phyloP scores from a whole-genome alignment of 2,329 filamentous ascomycete species.

The Camptophora hylomeconis region DNA sequence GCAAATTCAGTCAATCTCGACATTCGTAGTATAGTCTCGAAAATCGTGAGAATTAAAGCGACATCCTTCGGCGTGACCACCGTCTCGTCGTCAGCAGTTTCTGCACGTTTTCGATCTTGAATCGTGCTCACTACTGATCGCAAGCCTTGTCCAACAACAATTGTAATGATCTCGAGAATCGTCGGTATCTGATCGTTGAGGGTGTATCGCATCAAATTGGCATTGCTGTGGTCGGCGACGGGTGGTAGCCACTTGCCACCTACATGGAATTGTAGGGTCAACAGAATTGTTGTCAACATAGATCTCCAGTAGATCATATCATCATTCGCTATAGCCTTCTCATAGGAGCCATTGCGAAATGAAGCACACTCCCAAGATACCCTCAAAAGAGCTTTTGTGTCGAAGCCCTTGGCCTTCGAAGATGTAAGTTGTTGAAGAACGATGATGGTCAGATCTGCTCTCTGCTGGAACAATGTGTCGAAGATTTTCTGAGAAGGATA shows the following conservation, averaged over 20 bases:
- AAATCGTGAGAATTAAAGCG: slow-evolving; percentile 70
- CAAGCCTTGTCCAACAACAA: slow-evolving; percentile 70
- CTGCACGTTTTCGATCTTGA: slow-evolving; percentile 52
- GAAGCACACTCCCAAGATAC: slow-evolving; percentile 49
- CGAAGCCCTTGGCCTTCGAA: slow-evolving; percentile 34
- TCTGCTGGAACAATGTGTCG: slow-evolving; percentile 57
- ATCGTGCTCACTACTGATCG: slow-evolving; percentile 66
- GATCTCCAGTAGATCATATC: slow-evolving; percentile 65
- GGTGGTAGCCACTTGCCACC: slow-evolving; percentile 21
- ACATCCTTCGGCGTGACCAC: slow-evolving; percentile 63
- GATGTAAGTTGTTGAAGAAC: slow-evolving; percentile 67
- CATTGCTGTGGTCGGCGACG: slow-evolving; percentile 17
- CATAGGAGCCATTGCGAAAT: slow-evolving; percentile 43
- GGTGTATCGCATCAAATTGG: slow-evolving; percentile 25
- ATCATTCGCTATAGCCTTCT: slow-evolving; percentile 42
- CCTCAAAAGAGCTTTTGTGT: slow-evolving; percentile 41
- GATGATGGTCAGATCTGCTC: slow-evolving; percentile 70
- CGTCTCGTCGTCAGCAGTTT: slow-evolving; percentile 12
- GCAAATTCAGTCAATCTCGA: slow-evolving; percentile 62
- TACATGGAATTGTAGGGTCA: slow-evolving; percentile 51
- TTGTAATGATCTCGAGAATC: slow-evolving; percentile 66
- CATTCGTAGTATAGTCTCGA: slow-evolving; percentile 71
- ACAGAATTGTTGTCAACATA: slow-evolving; percentile 71
- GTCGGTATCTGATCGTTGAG: slow-evolving; percentile 31
- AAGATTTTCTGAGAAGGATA: slow-evolving; percentile 73